These are phyloP conservation scores for Filosporella fistucella DNA, from an alignment of 495 filamentous ascomycete genomes.

Conservation along the genomic window DNA sequence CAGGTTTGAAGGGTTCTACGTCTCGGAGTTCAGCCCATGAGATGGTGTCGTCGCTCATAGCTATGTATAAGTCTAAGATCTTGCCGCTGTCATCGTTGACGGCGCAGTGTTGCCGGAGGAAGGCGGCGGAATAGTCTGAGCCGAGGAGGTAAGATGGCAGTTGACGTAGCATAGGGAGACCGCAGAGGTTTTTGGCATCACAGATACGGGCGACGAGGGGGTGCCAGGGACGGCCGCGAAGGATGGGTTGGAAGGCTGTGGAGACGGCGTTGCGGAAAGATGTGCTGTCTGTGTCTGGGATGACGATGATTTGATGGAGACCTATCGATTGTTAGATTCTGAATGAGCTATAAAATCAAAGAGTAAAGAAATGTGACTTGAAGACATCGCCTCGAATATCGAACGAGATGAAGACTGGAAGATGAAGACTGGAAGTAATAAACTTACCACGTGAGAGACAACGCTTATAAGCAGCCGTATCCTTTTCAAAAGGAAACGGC, in stretches of 20 bases:
- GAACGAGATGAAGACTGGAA: no score
- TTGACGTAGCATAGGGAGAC: slow-evolving; percentile 50
- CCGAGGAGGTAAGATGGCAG: slow-evolving; percentile 35
- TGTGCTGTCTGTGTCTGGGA: slow-evolving; percentile 39
- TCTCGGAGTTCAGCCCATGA: slow-evolving; percentile 39
- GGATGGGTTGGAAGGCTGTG: slow-evolving; percentile 42
- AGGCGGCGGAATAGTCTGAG: slow-evolving; percentile 37
- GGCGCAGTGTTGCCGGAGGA: slow-evolving; percentile 42
- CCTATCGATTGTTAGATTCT: background rate
- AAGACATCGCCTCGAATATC: no score
- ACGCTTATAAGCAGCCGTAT: slow-evolving; percentile 52
- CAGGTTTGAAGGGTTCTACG: slow-evolving; percentile 39
- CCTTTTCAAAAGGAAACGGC: slow-evolving; percentile 55
- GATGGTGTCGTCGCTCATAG: slow-evolving; percentile 43
- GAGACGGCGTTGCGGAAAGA: slow-evolving; percentile 42
- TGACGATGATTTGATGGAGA: slow-evolving; percentile 46
- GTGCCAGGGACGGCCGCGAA: slow-evolving; percentile 45
- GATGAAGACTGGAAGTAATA: background rate
- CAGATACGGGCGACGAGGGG: slow-evolving; percentile 52
- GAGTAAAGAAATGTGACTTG: no score
- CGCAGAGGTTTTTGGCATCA: slow-evolving; percentile 45
- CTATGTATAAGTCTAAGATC: slow-evolving; percentile 51
- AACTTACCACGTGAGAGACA: slow-evolving; percentile 44
- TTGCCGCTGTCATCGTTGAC: slow-evolving; percentile 44
- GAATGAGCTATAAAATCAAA: no score